Conservation (phyloP, 495 filamentous ascomycete species). For the Aspergillus nidulans region DNA sequence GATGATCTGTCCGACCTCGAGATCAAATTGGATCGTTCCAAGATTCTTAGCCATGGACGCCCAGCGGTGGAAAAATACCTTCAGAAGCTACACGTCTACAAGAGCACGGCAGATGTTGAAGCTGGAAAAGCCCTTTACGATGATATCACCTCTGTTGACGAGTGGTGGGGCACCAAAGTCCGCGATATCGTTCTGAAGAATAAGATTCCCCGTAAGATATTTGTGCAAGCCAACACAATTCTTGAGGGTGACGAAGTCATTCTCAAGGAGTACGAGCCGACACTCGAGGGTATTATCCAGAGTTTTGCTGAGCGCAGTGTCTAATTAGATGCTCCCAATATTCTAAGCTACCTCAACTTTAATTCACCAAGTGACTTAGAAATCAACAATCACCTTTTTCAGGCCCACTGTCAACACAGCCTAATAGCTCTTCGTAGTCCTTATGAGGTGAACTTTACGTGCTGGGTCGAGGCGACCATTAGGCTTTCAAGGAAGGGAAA, state of each 20-base stretch:
- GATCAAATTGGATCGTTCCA: slow-evolving; percentile 73
- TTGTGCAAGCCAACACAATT: slow-evolving; percentile 90
- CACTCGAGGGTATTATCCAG: slow-evolving; percentile 78
- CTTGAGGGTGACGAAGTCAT: slow-evolving; percentile 67
- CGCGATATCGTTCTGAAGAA: slow-evolving; percentile 74
- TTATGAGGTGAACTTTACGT: no score
- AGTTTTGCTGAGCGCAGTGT: slow-evolving; percentile 80
- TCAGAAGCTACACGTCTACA: slow-evolving; percentile 88
- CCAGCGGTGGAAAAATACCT: slow-evolving; percentile 83
- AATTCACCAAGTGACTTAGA: no score
- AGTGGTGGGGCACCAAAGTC: slow-evolving; percentile 74
- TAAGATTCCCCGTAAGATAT: slow-evolving; percentile 91
- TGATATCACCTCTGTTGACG: slow-evolving; percentile 74
- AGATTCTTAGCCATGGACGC: slow-evolving; percentile 68
- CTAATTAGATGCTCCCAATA: slow-evolving; percentile 23
- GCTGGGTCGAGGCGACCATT: no score
- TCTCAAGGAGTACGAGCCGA: slow-evolving; percentile 87
- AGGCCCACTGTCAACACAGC: no score
- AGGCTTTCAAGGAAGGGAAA: no score
- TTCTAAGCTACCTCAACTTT: not conserved
- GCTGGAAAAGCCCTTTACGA: slow-evolving; percentile 72
- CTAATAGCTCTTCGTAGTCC: no score
- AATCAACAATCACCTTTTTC: no score
- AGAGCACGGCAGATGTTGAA: slow-evolving; percentile 80
- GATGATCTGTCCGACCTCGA: slow-evolving; percentile 76